Percentiles rank a stretch among this genome's conserved stretches.
Conservation (phyloP, 306 rosid genomes). For the Senna siamea region DNA sequence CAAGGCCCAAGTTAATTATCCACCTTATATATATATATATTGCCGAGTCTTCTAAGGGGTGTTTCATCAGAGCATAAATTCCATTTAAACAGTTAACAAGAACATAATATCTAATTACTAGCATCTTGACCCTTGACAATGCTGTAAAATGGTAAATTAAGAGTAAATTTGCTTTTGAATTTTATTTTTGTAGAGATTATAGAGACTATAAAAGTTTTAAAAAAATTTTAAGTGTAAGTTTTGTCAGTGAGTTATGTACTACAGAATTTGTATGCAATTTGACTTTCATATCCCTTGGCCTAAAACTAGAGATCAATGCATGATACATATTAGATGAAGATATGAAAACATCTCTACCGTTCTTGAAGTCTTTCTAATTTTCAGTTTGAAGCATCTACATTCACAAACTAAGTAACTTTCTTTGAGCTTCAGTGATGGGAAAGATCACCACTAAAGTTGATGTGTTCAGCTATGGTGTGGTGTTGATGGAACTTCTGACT, state of each 20-base stretch:
- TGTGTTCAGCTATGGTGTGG: conserved; percentile 84
- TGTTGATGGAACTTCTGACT: conserved; percentile 78
- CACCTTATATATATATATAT: conserved; percentile 6
- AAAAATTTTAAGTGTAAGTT: too few species aligned
- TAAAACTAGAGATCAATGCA: conserved; percentile 2
- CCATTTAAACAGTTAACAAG: too few species aligned
- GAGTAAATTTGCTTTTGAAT: too few species aligned
- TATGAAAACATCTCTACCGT: not conserved
- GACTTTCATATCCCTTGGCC: not conserved
- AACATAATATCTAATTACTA: too few species aligned
- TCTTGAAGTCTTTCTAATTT: not conserved
- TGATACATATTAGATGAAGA: not conserved
- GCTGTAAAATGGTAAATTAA: too few species aligned
- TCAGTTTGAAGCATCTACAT: conserved; percentile 1
- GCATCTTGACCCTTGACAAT: too few species aligned
- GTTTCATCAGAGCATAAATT: too few species aligned
- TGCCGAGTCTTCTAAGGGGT: not conserved
- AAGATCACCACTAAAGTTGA: conserved; percentile 82
- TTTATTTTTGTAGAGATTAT: too few species aligned
- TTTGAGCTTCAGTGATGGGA: conserved; percentile 72
- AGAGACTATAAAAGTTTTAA: too few species aligned
- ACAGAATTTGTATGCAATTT: conserved; percentile 2
- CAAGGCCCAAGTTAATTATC: conserved; percentile 6
- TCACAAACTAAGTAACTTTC: conserved; percentile 24
- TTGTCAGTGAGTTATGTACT: not conserved